Base-by-base conservation (phyloP, 805 yeast genomes). In the Saccharomycopsis javanensis region DNA sequence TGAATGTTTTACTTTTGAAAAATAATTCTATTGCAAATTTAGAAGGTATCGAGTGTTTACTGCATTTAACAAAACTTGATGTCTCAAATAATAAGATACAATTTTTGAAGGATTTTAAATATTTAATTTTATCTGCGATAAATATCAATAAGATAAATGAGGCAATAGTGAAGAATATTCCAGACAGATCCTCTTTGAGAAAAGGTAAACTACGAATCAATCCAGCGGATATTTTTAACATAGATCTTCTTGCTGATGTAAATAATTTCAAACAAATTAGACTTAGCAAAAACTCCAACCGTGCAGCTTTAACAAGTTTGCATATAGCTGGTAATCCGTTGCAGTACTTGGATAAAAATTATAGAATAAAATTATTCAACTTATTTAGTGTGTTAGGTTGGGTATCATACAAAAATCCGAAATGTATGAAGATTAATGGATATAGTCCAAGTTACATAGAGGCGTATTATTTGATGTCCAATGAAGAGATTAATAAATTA, bases 391-490 rank as follows among this genome's bases (percentile, higher is more conserved):
- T 83, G 7, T 76, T 78, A 42, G 74, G 72, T 57, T 75, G 75
- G 58, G 71, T 71, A 25, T 20, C 48, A 11, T 42, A 42, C 25
- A 42, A 42, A 20, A 27, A 42, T 5, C 48, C 48, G 23, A 79
- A 79, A 61, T 15, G 48, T 11, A 64, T 81, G 58, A 78, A 77
- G 62, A 77, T 81, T 38, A 85, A 81, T 65, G 85, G 82, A 50
- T 79, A 84, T 3, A 67, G 77, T 55, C 85, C 86, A 0, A 85
- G 85, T 0, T 79, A 81, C 56, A 79, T 81, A 67, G 86, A 81
- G 67, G 73, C 79, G 20, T 77, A 85, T 33, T 65, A 80, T 63
- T 67, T 81, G 30, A 69, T 80, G 54, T 84, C 79, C 61, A 69
- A 75, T 1, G 80, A 77, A 60, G 70, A 72, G 2, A 31, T 52